Base-by-base conservation (phyloP, 2,329 filamentous ascomycete genomes). In the Penicillium janthinellum region DNA sequence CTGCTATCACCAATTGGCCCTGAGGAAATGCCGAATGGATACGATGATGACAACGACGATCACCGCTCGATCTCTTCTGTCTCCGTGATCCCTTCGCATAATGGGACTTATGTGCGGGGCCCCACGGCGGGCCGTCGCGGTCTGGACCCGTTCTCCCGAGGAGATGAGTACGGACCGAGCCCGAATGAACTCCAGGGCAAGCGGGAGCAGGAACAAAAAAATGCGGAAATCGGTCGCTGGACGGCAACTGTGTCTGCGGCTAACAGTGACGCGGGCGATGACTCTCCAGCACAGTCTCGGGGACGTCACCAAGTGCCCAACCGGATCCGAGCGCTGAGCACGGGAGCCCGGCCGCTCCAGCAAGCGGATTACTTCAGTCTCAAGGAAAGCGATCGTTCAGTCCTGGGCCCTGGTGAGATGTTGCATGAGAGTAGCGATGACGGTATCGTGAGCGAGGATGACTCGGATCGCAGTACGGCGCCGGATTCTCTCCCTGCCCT, bases 181-280 rank as follows among this genome's bases (percentile, higher is more conserved):
- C 73, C 84, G 7, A 82, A 83, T 50, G 82, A 86, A 28, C 72
- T 84, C 51, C 77, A 80, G 50, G 73, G 79, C 45, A 73, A 79
- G 58, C 77, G 80, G 52, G 73, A 79, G 37, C 72, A 78, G 35
- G 76, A 79, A 3, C 80, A 84, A 53, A 84, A 81, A 65, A 84
- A 84, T 58, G 75, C 78, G 8, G 82, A 84, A 55, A 83, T 86
- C 37, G 76, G 78, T 54, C 74, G 78, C 22, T 86, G 84, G 84
- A 77, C 84, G 3, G 78, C 73, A 14, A 77, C 78, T 12, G 79
- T 79, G n/a, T 83, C 79, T 63, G 79, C 79, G 44, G 78, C 77
- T 15, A 79, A 75, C 45, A 80, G 79, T 55, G 76, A 74, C 54
- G 64, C 69, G n/a, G 73, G 72, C 31, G 72, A 75, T 42, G 68